A percentile compares a stretch with the other conserved stretches of the same genome.
Evolutionary conservation across 2,329 filamentous ascomycete genomes (phyloP).

Genomic region (Keithomyces neogunnii): DNA sequence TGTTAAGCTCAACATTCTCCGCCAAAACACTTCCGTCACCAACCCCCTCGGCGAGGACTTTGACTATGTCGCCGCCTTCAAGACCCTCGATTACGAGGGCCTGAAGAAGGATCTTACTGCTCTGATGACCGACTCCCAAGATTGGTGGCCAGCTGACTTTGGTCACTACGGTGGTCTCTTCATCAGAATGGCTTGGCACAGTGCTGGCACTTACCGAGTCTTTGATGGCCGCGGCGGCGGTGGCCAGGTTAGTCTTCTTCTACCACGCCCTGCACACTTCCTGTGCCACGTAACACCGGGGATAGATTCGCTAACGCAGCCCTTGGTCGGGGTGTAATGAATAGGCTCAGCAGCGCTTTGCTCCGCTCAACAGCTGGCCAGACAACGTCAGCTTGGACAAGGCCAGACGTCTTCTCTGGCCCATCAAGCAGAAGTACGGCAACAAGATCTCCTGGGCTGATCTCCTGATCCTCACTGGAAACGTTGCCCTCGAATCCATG

Average conservation of each 20-base stretch:
- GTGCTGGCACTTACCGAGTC: conserved; percentile 69
- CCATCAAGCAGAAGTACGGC: conserved; percentile 79
- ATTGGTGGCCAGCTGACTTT: conserved; percentile 77
- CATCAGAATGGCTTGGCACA: conserved; percentile 76
- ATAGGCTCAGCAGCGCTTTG: conserved; percentile 65
- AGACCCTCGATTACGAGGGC: conserved; percentile 44
- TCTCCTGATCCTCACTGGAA: conserved; percentile 61
- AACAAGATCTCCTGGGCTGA: conserved; percentile 78
- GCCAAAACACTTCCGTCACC: conserved; percentile 55
- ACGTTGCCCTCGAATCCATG: conserved; percentile 71
- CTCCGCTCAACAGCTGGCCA: conserved; percentile 73
- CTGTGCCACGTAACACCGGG: neutral
- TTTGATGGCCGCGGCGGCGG: conserved; percentile 67
- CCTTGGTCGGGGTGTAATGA: conserved; percentile 6
- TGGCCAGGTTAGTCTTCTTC: conserved; percentile 35
- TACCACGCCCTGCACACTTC: neutral
- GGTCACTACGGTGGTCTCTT: conserved; percentile 76
- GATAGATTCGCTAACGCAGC: neutral
- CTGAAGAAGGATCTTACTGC: conserved; percentile 70
- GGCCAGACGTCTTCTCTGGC: conserved; percentile 70
- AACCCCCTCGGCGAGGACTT: conserved; percentile 60
- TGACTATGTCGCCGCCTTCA: conserved; percentile 66
- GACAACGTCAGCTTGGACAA: conserved; percentile 75
- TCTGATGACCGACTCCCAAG: conserved; percentile 70
- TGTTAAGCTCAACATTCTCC: conserved; percentile 62